phyloP scores from a whole-genome alignment of 2,329 filamentous ascomycete species.

The Cladosporium cucumerinum region DNA sequence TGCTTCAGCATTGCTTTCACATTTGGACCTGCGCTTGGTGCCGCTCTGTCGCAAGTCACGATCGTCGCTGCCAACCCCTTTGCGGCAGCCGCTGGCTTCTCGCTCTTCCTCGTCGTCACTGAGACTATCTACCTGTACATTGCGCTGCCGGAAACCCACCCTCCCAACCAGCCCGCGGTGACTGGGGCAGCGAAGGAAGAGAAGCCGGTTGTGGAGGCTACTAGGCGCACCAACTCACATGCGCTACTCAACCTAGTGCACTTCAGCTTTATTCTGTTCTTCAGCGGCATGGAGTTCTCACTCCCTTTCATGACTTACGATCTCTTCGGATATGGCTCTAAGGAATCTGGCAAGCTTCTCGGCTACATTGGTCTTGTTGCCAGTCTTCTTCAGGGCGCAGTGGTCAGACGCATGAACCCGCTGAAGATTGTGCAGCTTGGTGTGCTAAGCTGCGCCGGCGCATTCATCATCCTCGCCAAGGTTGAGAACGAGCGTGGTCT shows the following conservation, averaged over 20 bases:
- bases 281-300: slow-evolving; percentile 97
- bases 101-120: slow-evolving; percentile 74
- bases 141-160: slow-evolving; percentile 81
- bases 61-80: slow-evolving; percentile 87
- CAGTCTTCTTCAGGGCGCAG: slow-evolving; percentile 86
- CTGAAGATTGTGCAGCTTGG: slow-evolving; percentile 76
- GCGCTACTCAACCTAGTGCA: slow-evolving; percentile 79
- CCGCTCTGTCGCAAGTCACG: slow-evolving; percentile 74
- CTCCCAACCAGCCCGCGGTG: slow-evolving; percentile 25
- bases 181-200: slow-evolving; percentile 22
- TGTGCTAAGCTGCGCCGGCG: slow-evolving; percentile 69
- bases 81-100: slow-evolving; percentile 85
- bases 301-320: slow-evolving; percentile 97
- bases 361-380: slow-evolving; percentile 90
- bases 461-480: slow-evolving; percentile 74
- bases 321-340: slow-evolving; percentile 76
- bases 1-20: slow-evolving; percentile 98
- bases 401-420: slow-evolving; percentile 80
- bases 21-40: slow-evolving; percentile 88
- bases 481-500: slow-evolving; percentile 66
- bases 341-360: slow-evolving; percentile 78
- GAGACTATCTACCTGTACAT: slow-evolving; percentile 88
- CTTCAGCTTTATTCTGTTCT: slow-evolving; percentile 89
- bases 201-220: slow-evolving; percentile 20
- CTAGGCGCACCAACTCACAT: slow-evolving; percentile 73